phyloP scores from a whole-genome alignment of 805 yeast genomes.

The Suhomyces faveliae region DNA sequence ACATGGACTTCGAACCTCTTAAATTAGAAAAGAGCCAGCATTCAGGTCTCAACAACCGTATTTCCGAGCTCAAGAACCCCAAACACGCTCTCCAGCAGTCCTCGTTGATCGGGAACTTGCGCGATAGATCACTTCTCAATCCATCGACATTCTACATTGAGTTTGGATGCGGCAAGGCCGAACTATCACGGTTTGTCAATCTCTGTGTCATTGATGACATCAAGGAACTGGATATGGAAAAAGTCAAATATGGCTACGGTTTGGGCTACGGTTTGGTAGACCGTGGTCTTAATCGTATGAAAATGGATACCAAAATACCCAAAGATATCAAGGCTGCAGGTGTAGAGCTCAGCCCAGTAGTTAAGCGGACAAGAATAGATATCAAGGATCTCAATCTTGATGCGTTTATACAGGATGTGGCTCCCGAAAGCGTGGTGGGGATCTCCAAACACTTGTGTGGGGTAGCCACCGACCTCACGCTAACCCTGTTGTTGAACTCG shows the following conservation, averaged over 20 bases:
- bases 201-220: slow-evolving; percentile 29
- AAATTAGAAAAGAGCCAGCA: slow-evolving; percentile 20
- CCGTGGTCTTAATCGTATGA: slow-evolving; percentile 73
- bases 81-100: slow-evolving; percentile 86
- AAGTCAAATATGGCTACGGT: slow-evolving; percentile 42
- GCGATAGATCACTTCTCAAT: slow-evolving; percentile 38
- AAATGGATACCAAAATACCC: slow-evolving; percentile 66
- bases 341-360: slow-evolving; percentile 22
- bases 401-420: slow-evolving; percentile 33
- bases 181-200: slow-evolving; percentile 65
- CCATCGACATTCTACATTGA: slow-evolving; percentile 51
- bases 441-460: slow-evolving; percentile 92
- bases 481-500: slow-evolving; percentile 56
- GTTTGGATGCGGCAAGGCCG: slow-evolving; percentile 92
- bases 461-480: slow-evolving; percentile 85
- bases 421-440: slow-evolving; percentile 44
- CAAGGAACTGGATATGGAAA: neutral
- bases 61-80: slow-evolving; percentile 50
- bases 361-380: slow-evolving; percentile 64
- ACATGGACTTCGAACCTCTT: slow-evolving; percentile 17
- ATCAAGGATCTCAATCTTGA: slow-evolving; percentile 71
- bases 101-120: slow-evolving; percentile 69
- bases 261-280: slow-evolving; percentile 69
- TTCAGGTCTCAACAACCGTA: slow-evolving; percentile 36
- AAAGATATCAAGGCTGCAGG: slow-evolving; percentile 43